phyloP scores from a whole-genome alignment of 1,139 yeast genomes.

The Hemisphaericaspora subhashii region DNA sequence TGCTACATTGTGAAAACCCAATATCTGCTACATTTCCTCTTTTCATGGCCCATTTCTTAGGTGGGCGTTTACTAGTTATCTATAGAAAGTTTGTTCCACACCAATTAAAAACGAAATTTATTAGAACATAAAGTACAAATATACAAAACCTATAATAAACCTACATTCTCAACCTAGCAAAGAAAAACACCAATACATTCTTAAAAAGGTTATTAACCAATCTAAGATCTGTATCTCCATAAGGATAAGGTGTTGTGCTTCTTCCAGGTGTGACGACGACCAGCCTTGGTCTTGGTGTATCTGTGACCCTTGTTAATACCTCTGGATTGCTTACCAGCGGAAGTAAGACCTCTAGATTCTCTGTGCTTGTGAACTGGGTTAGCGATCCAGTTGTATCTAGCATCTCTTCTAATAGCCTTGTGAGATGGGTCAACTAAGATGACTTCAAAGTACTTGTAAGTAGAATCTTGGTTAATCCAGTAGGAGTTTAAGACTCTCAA shows the following conservation, averaged over 20 bases:
- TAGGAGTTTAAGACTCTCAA: conserved; percentile 98
- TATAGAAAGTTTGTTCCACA: background rate
- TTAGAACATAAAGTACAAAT: background rate
- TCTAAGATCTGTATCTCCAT: conserved; percentile 99
- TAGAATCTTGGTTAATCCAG: conserved; percentile 99
- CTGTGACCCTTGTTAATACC: conserved; percentile 99
- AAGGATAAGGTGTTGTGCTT: conserved; percentile 97
- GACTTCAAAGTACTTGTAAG: conserved; percentile 99
- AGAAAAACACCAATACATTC: background rate
- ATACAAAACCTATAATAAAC: background rate
- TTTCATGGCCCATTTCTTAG: no score
- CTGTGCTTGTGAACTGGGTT: conserved; percentile 99
- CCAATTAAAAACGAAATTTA: background rate
- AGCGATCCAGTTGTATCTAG: conserved; percentile 99
- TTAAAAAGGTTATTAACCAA: conserved; percentile 12
- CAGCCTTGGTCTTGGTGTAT: conserved; percentile 97
- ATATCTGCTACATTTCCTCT: background rate
- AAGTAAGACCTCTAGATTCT: conserved; percentile 98
- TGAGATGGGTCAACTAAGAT: conserved; percentile 96
- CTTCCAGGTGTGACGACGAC: conserved; percentile 99
- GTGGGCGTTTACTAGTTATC: no score
- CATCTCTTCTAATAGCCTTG: conserved; percentile 98
- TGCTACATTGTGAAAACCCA: no score
- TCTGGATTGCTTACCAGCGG: conserved; percentile 98
- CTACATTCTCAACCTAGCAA: background rate